These are phyloP conservation scores for Phytophthora macrochlamydospora DNA, from an alignment of 352 stramenopile species.

Conservation along the genomic window DNA sequence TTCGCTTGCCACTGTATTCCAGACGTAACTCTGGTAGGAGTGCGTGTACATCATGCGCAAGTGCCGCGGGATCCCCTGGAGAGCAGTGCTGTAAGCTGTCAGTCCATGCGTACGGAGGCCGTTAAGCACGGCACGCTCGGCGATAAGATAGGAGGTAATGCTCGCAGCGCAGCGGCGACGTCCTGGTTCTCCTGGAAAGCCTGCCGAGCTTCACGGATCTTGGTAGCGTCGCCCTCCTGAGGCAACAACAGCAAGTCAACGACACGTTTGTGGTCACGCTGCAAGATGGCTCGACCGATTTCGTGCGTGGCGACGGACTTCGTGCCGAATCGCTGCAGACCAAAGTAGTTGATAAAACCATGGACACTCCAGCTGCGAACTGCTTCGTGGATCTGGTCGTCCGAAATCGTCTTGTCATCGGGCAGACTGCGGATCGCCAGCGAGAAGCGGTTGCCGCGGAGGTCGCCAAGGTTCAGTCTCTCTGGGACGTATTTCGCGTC, in stretches of 20 bases:
- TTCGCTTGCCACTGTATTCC: constrained; percentile 93
- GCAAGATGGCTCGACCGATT: constrained; percentile 93
- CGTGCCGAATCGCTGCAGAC: constrained; percentile 96
- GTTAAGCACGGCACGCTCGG: constrained; percentile 72
- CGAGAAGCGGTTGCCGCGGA: constrained; percentile 96
- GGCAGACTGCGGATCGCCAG: constrained; percentile 94
- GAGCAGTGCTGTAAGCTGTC: constrained; percentile 59
- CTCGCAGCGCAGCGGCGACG: constrained; percentile 54
- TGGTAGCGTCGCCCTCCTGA: constrained; percentile 75
- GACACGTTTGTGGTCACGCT: constrained; percentile 91
- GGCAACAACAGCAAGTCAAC: constrained; percentile 92
- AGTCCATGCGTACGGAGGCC: constrained; percentile 66
- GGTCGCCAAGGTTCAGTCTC: constrained; percentile 92
- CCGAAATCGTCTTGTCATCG: constrained; percentile 51
- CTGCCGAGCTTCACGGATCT: constrained; percentile 71
- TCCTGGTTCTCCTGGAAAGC: constrained; percentile 72
- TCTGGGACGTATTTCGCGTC: constrained; percentile 92
- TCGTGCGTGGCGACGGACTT: constrained; percentile 88
- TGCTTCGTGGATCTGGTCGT: constrained; percentile 62
- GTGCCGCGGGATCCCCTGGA: constrained; percentile 82
- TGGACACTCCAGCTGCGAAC: constrained; percentile 72
- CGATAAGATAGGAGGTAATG: constrained; percentile 82
- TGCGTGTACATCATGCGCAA: constrained; percentile 93
- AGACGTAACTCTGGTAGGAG: constrained; percentile 96
- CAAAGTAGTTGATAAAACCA: constrained; percentile 99